Percentiles rank a stretch among this genome's conserved stretches.
Evolutionary conservation across 2,329 filamentous ascomycete genomes (phyloP).

Genomic region (Epichloe brachyelytri): DNA sequence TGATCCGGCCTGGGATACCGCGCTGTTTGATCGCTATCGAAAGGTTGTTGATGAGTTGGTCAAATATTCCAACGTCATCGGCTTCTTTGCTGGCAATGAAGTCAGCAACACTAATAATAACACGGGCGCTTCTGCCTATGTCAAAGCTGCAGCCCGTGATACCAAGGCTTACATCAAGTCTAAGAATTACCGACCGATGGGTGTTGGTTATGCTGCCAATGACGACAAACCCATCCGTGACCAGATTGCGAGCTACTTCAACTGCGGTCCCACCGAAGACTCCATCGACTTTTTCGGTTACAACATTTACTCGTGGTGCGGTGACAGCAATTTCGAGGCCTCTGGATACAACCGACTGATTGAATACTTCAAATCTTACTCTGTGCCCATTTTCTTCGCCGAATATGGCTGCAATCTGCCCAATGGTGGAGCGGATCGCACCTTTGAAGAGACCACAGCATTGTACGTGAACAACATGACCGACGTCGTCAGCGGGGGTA

Average conservation of each 20-base stretch:
- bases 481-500: conserved; percentile 81
- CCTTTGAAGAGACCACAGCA: conserved; percentile 72
- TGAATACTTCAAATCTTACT: conserved; percentile 76
- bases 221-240: conserved; percentile 76
- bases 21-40: conserved; percentile 70
- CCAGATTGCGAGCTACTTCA: conserved; percentile 83
- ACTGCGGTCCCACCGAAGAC: conserved; percentile 56
- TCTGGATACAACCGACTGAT: conserved; percentile 79
- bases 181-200: conserved; percentile 64
- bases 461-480: conserved; percentile 77
- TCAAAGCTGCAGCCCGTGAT: conserved; percentile 95
- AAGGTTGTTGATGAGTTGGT: conserved; percentile 68
- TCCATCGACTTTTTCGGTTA: conserved; percentile 97
- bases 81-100: conserved; percentile 98
- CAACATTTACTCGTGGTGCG: conserved; percentile 99
- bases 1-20: conserved; percentile 63
- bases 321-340: conserved; percentile 58
- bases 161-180: conserved; percentile 86
- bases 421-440: conserved; percentile 50
- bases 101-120: conserved; percentile 83
- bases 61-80: conserved; percentile 81
- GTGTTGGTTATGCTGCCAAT: conserved; percentile 92
- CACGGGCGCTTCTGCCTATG: conserved; percentile 80
- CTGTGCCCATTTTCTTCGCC: conserved; percentile 92
- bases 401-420: conserved; percentile 90